Conservation (phyloP, 2,329 filamentous ascomycete genomes). For the Colletotrichum sp. region DNA sequence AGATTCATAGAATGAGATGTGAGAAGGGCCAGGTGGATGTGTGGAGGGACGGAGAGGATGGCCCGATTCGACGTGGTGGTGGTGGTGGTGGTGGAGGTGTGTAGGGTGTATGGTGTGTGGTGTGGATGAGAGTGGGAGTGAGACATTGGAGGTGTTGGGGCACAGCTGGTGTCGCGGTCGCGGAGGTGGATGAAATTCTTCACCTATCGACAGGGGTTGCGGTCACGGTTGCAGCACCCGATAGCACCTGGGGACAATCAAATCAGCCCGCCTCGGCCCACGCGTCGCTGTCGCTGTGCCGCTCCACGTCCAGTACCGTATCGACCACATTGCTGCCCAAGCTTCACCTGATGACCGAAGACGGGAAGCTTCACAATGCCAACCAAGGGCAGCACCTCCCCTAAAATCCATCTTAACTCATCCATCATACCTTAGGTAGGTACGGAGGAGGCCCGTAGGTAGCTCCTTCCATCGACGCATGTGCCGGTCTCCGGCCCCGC, state of each 20-base stretch:
- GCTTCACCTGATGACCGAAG: neutral
- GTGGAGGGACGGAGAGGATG: neutral
- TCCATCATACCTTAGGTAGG: neutral
- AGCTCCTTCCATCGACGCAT: neutral
- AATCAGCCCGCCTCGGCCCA: neutral
- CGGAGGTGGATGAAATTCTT: neutral
- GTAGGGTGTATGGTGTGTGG: neutral
- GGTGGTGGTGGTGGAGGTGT: neutral
- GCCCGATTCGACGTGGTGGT: neutral
- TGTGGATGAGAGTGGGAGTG: neutral
- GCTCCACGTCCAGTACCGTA: neutral
- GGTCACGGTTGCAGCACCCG: neutral
- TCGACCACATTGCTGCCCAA: neutral
- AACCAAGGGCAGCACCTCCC: neutral
- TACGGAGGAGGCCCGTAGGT: neutral
- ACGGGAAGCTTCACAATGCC: neutral
- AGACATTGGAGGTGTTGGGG: neutral
- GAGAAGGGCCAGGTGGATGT: neutral
- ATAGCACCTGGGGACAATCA: neutral
- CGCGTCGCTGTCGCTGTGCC: neutral
- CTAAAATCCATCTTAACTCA: neutral
- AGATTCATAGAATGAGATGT: neutral
- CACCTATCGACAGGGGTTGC: neutral
- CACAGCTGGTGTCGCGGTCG: neutral
- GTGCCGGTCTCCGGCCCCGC: neutral